These are phyloP conservation scores for Auriculariales sp. DNA, from an alignment of 768 basidiomycete species.

Conservation along the genomic window DNA sequence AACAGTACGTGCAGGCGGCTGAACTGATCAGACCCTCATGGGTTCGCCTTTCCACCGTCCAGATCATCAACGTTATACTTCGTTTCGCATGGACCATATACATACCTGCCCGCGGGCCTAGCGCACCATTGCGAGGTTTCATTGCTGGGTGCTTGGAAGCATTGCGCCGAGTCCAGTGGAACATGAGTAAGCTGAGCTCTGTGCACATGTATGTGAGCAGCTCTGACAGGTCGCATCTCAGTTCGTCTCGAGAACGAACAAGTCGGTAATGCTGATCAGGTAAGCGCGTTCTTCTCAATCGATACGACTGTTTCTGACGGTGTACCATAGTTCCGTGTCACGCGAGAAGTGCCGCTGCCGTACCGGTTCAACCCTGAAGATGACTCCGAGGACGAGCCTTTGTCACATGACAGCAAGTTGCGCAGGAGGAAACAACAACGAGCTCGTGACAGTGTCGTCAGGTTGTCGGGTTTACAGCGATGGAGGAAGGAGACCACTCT, in stretches of 20 bases:
- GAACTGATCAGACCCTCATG: too few species aligned
- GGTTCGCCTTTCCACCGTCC: too few species aligned
- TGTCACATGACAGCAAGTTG: too few species aligned
- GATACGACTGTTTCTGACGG: background rate
- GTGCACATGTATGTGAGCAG: too few species aligned
- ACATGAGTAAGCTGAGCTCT: conserved; percentile 82
- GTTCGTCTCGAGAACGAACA: conserved; percentile 85
- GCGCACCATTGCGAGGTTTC: conserved; percentile 44
- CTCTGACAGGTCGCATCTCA: conserved; percentile 19
- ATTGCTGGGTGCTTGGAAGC: conserved; percentile 61
- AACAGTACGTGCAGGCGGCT: too few species aligned
- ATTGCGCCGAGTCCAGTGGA: conserved; percentile 78
- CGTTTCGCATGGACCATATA: conserved; percentile 79
- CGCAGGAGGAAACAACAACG: too few species aligned
- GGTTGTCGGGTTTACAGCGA: too few species aligned
- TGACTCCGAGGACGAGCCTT: conserved; percentile 26
- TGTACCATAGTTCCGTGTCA: conserved; percentile 46
- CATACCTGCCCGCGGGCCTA: conserved; percentile 37
- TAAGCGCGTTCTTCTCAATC: background rate
- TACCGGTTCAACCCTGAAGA: conserved; percentile 36
- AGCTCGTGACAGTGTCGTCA: too few species aligned
- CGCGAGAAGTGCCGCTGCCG: conserved; percentile 72
- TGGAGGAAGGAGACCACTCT: too few species aligned
- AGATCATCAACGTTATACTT: conserved; percentile 59
- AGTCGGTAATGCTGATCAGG: conserved; percentile 78